phyloP scores from a whole-genome alignment of 805 yeast species.

The Candida silvatica region DNA sequence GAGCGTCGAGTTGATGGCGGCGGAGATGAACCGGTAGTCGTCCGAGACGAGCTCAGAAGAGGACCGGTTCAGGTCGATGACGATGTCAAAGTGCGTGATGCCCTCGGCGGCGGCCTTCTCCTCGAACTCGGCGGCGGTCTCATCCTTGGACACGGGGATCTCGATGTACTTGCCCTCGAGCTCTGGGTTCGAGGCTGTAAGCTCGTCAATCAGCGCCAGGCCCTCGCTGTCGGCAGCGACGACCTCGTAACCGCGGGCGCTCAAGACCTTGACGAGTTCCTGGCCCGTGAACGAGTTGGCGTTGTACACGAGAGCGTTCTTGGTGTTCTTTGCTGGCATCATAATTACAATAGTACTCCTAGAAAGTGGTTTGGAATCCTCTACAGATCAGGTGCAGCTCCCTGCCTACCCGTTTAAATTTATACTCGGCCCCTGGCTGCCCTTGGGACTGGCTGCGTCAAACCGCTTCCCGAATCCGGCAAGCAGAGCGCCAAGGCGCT shows the following conservation, averaged over 20 bases:
- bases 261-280: not conserved
- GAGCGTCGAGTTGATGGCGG: not conserved
- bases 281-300: not conserved
- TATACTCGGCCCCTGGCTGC: not conserved
- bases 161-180: not conserved
- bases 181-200: not conserved
- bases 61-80: slow-evolving; percentile 1
- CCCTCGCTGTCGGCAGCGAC: slow-evolving; percentile 1
- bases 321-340: not conserved
- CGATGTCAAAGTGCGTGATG: not conserved
- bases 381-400: not conserved
- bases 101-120: not conserved
- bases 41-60: not conserved
- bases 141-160: not conserved
- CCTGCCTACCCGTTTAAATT: not conserved
- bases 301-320: slow-evolving; percentile 1
- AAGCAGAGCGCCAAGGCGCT: too few relatives aligned
- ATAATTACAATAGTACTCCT: not conserved
- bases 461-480: too few relatives aligned
- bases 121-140: not conserved
- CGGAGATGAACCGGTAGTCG: slow-evolving; percentile 1
- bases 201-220: slow-evolving; percentile 1
- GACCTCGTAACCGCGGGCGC: not conserved
- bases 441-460: not conserved
- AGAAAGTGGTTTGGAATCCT: not conserved